phyloP scores from a whole-genome alignment of 1,139 yeast species.

The Blastobotrys indianensis region DNA sequence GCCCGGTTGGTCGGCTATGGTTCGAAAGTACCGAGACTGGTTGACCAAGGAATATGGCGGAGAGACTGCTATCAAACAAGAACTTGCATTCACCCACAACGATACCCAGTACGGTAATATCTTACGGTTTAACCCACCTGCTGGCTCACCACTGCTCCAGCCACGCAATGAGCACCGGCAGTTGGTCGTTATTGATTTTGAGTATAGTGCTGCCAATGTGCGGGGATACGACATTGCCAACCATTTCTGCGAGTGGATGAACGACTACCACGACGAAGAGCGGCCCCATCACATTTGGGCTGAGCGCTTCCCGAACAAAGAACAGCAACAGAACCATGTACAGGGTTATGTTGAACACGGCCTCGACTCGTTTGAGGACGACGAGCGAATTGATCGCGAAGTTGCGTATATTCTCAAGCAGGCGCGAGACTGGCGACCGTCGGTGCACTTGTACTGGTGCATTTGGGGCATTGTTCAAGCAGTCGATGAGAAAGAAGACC shows the following conservation, averaged over 20 bases:
- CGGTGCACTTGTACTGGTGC: constrained; percentile 77
- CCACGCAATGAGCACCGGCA: constrained; percentile 56
- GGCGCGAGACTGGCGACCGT: constrained; percentile 70
- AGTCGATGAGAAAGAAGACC: constrained; percentile 28
- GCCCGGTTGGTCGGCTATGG: constrained; percentile 42
- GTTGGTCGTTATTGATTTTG: constrained; percentile 91
- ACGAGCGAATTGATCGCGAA: constrained; percentile 44
- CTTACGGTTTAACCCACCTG: constrained; percentile 38
- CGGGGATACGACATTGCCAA: constrained; percentile 89
- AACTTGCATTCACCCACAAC: constrained; percentile 80
- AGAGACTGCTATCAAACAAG: constrained; percentile 38
- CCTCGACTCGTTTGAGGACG: constrained; percentile 30
- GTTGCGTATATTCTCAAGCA: constrained; percentile 58
- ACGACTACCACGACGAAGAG: constrained; percentile 71
- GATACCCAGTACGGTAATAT: constrained; percentile 96
- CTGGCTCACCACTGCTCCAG: constrained; percentile 38
- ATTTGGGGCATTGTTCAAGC: constrained; percentile 86
- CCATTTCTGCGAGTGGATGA: constrained; percentile 94
- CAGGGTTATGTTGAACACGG: constrained; percentile 60
- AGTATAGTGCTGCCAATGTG: constrained; percentile 88
- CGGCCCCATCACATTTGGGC: constrained; percentile 54
- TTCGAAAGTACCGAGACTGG: constrained; percentile 57
- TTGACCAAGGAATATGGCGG: constrained; percentile 48
- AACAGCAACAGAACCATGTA: constrained; percentile 65
- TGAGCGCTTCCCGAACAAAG: constrained; percentile 55